phyloP scores from a whole-genome alignment of 1,139 yeast genomes.

The Arxiozyma slooffiae region DNA sequence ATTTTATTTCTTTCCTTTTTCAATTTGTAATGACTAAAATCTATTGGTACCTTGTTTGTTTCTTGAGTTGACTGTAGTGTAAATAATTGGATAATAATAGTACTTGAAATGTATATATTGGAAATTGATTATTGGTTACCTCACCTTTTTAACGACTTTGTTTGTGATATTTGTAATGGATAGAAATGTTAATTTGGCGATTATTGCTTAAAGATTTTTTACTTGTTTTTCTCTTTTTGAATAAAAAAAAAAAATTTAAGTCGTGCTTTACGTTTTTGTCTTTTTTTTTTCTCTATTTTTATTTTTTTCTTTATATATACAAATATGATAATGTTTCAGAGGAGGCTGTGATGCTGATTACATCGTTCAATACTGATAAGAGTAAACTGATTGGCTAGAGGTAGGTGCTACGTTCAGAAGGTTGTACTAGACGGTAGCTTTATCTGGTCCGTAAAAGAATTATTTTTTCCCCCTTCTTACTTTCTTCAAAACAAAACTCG shows the following conservation, averaged over 20 bases:
- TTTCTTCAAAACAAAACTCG: neutral
- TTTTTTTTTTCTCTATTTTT: conserved; percentile 14
- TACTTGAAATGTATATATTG: neutral
- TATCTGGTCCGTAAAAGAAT: neutral
- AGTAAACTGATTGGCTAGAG: neutral
- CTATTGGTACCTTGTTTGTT: neutral
- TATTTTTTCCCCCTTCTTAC: neutral
- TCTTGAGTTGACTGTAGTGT: neutral
- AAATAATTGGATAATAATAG: neutral
- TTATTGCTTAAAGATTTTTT: no score
- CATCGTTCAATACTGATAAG: neutral
- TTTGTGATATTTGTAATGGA: neutral
- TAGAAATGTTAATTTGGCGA: no score
- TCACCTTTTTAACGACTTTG: neutral
- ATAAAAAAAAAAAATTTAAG: no score
- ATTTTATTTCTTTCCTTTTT: neutral
- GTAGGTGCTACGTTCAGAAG: no score
- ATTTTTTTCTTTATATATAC: no score
- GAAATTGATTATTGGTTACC: neutral
- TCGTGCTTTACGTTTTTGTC: no score
- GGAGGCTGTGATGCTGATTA: no score
- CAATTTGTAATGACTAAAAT: no score
- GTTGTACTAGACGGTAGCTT: no score
- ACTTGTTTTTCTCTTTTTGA: neutral
- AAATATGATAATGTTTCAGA: no score